Evolutionary conservation across 805 yeast genomes (phyloP).

Genomic region (Nakazawaea pomicola): DNA sequence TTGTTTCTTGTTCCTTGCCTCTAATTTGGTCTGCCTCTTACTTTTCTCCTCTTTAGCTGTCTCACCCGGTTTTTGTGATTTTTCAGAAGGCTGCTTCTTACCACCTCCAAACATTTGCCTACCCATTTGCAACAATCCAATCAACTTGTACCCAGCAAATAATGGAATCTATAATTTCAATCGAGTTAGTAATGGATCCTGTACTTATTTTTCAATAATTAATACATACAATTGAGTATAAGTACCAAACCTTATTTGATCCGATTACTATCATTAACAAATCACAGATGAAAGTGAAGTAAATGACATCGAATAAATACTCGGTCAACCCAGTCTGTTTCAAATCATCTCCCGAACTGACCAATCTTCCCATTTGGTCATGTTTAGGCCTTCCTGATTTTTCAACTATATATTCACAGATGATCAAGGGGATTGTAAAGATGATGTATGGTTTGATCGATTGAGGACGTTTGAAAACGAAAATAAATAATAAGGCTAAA

Average conservation of each 20-base stretch:
- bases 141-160: slow-evolving; percentile 43
- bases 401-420: slow-evolving; percentile 50
- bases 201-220: no score
- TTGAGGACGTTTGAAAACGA: slow-evolving; percentile 39
- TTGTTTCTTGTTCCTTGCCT: slow-evolving; percentile 26
- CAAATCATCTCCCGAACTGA: slow-evolving; percentile 57
- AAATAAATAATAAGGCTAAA: slow-evolving; percentile 32
- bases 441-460: slow-evolving; percentile 39
- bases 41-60: slow-evolving; percentile 21
- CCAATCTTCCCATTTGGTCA: slow-evolving; percentile 38
- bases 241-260: slow-evolving; percentile 54
- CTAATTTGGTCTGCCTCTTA: slow-evolving; percentile 35
- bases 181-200: no score
- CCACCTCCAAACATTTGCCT: slow-evolving; percentile 18
- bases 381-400: slow-evolving; percentile 56
- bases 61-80: no score
- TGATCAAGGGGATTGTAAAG: slow-evolving; percentile 35
- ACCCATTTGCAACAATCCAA: slow-evolving; percentile 29
- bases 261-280: slow-evolving; percentile 51
- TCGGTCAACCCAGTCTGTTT: slow-evolving; percentile 62
- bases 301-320: slow-evolving; percentile 65
- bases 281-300: slow-evolving; percentile 57
- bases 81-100: no score
- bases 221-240: slow-evolving; percentile 31
- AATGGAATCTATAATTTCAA: slow-evolving; percentile 41